Conservation (phyloP, 805 yeast species). For the Saturnispora quitensis region DNA sequence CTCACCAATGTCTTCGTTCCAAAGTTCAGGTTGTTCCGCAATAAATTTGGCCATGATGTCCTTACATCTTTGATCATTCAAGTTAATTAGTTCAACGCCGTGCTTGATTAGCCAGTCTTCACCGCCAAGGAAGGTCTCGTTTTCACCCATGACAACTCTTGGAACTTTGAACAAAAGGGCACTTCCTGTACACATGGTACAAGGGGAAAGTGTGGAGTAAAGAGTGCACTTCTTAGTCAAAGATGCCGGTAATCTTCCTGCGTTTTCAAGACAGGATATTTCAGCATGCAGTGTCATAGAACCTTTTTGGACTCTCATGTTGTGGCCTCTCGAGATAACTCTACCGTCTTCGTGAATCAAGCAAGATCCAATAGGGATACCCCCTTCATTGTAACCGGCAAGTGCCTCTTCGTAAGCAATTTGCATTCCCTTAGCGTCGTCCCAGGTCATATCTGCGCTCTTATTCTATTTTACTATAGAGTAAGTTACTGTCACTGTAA, state of each 20-base stretch:
- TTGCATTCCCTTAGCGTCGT: constrained; percentile 57
- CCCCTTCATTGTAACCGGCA: constrained; percentile 70
- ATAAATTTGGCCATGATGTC: constrained; percentile 73
- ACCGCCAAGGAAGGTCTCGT: constrained; percentile 72
- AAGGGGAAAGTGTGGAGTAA: constrained; percentile 89
- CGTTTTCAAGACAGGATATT: constrained; percentile 78
- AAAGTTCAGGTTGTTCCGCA: constrained; percentile 62
- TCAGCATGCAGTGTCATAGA: constrained; percentile 90
- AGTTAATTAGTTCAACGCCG: constrained; percentile 65
- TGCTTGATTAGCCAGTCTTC: constrained; percentile 60
- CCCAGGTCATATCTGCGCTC: constrained; percentile 35
- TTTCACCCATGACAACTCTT: constrained; percentile 85
- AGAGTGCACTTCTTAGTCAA: constrained; percentile 78
- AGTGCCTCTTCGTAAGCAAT: constrained; percentile 68
- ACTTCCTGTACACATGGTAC: constrained; percentile 94
- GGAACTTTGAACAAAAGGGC: constrained; percentile 80
- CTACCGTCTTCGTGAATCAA: constrained; percentile 67
- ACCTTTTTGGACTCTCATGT: constrained; percentile 75
- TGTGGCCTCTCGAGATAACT: constrained; percentile 83
- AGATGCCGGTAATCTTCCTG: constrained; percentile 78
- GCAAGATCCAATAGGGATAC: constrained; percentile 60
- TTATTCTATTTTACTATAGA: neutral
- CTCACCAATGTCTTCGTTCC: constrained; percentile 75
- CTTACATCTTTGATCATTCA: constrained; percentile 53
- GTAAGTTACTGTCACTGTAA: neutral